These are phyloP conservation scores for Podospora appendiculata DNA, from an alignment of 495 filamentous ascomycete species.

Conservation along the genomic window DNA sequence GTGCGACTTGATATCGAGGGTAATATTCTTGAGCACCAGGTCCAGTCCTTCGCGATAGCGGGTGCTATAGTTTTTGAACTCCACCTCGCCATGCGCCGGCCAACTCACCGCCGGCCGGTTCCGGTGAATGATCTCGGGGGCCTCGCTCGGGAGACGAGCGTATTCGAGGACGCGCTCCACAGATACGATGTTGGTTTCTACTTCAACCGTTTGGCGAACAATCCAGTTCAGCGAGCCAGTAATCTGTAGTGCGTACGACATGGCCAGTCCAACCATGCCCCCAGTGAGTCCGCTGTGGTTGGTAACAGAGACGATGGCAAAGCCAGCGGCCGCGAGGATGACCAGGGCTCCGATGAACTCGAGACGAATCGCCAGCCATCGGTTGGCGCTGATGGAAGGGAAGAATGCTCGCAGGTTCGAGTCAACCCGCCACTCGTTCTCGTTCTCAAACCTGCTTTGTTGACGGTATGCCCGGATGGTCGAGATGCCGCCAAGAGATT, in stretches of 20 bases:
- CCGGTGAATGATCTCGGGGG: constrained; percentile 86
- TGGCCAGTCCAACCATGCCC: constrained; percentile 84
- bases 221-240: constrained; percentile 99
- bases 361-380: constrained; percentile 92
- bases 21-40: constrained; percentile 87
- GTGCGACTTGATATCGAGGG: constrained; percentile 82
- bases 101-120: constrained; percentile 81
- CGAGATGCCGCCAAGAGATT: constrained; percentile 86
- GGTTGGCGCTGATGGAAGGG: constrained; percentile 90
- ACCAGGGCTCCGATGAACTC: constrained; percentile 96
- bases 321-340: constrained; percentile 78
- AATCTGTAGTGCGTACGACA: constrained; percentile 97
- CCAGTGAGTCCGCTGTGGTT: constrained; percentile 57
- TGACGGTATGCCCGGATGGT: constrained; percentile 98
- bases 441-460: constrained; percentile 74
- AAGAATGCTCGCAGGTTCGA: constrained; percentile 93
- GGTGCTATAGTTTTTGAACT: constrained; percentile 89
- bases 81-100: constrained; percentile 84
- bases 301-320: constrained; percentile 75
- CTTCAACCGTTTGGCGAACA: constrained; percentile 96
- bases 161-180: constrained; percentile 98
- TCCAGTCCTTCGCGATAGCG: constrained; percentile 85
- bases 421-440: constrained; percentile 98
- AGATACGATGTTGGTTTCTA: constrained; percentile 98
- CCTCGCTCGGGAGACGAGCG: constrained; percentile 85